Evolutionary conservation across 768 basidiomycete genomes (phyloP).

Genomic region (Phaeolepiota aurea): DNA sequence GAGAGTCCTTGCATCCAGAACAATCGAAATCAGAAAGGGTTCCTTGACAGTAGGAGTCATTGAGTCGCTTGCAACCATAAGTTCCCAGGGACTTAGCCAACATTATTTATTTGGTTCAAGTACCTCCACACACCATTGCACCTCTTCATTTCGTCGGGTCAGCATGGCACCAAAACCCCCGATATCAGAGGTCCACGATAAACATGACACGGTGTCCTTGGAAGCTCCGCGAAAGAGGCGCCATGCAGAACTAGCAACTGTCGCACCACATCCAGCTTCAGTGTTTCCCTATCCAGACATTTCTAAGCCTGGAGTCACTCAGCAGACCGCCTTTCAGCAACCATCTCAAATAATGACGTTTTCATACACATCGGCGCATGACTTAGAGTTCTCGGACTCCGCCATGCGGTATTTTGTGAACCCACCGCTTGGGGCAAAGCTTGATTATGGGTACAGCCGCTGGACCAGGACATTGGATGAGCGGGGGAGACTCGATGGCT

Average conservation of each 20-base stretch:
- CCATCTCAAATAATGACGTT: constrained; percentile 64
- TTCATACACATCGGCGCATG: constrained; percentile 53
- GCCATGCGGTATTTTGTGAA: constrained; percentile 64
- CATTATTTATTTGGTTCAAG: no score
- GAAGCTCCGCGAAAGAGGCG: no score
- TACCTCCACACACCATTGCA: background rate
- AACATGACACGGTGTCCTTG: no score
- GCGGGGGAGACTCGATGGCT: constrained; percentile 56
- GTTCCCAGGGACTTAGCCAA: no score
- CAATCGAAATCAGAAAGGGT: no score
- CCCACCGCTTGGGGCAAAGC: constrained; percentile 58
- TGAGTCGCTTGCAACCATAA: no score
- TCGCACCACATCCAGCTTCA: constrained; percentile 3
- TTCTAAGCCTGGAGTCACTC: constrained; percentile 1
- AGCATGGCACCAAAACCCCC: background rate
- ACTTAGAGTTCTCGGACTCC: constrained; percentile 57
- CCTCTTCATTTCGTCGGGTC: background rate
- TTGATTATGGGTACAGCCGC: constrained; percentile 62
- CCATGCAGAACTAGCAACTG: background rate
- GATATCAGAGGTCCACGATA: no score
- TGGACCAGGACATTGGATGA: constrained; percentile 66
- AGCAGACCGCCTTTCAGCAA: constrained; percentile 51
- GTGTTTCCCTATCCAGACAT: constrained; percentile 13
- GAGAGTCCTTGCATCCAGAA: no score
- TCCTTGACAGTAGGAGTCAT: no score